Conservation (phyloP, 495 filamentous ascomycete genomes). For the Xylaria telfairii region DNA sequence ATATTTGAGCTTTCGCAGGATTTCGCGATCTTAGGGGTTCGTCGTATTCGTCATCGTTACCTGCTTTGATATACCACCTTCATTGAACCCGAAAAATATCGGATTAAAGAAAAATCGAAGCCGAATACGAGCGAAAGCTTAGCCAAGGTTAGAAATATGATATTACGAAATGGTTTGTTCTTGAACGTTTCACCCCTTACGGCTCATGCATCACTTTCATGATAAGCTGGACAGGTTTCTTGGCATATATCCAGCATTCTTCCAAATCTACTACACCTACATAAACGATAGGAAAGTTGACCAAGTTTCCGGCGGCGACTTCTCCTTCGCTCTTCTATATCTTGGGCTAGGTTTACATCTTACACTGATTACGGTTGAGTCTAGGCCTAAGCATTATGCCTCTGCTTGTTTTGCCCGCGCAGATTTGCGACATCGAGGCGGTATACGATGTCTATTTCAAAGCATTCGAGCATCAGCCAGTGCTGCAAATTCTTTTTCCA, state of each 20-base stretch:
- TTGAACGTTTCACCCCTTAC: background rate
- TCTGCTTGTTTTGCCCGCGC: conserved; percentile 46
- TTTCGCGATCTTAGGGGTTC: background rate
- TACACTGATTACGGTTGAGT: background rate
- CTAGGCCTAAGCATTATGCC: conserved; percentile 34
- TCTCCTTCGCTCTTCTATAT: background rate
- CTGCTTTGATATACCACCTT: too few relatives aligned
- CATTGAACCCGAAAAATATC: background rate
- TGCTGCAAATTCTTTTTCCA: conserved; percentile 46
- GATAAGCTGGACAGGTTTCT: background rate
- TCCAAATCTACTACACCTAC: background rate
- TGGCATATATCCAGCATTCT: background rate
- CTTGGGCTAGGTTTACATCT: background rate
- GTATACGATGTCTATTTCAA: conserved; percentile 51
- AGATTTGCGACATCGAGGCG: conserved; percentile 47
- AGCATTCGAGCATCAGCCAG: conserved; percentile 42
- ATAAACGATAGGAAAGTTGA: background rate
- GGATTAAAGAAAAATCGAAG: background rate
- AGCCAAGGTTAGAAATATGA: background rate
- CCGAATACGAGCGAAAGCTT: conserved; percentile 9
- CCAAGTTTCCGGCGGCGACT: background rate
- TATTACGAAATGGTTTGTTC: background rate
- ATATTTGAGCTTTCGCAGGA: background rate
- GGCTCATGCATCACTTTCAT: background rate
- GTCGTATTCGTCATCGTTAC: conserved; percentile 11